Evolutionary conservation across 2,329 filamentous ascomycete genomes (phyloP).

Genomic region (Rhexocercosporidium sp.): DNA sequence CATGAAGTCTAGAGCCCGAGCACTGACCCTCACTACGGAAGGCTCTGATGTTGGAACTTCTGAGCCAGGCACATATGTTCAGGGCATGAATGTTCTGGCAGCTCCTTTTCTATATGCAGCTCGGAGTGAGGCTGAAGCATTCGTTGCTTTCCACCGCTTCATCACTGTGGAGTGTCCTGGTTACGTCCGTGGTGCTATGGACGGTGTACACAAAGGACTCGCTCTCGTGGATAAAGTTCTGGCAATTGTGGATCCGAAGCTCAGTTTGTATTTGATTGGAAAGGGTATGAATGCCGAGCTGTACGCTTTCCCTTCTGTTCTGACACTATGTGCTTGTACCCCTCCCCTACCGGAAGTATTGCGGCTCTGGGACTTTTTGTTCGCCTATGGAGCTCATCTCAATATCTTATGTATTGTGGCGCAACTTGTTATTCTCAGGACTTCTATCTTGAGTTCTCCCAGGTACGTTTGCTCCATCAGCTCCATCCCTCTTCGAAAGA

Average conservation of each 20-base stretch:
- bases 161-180: conserved; percentile 88
- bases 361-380: conserved; percentile 94
- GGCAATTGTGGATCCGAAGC: conserved; percentile 86
- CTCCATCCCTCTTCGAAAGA: not conserved
- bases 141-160: conserved; percentile 86
- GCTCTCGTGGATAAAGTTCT: conserved; percentile 91
- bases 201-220: conserved; percentile 91
- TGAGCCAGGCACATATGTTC: conserved; percentile 88
- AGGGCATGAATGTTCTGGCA: conserved; percentile 98
- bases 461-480: conserved; percentile 61
- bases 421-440: conserved; percentile 86
- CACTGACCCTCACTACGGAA: conserved; percentile 66
- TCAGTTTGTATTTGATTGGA: conserved; percentile 81
- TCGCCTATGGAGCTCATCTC: conserved; percentile 92
- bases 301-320: conserved; percentile 93
- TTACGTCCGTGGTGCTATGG: conserved; percentile 95
- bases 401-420: conserved; percentile 97
- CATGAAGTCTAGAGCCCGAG: conserved; percentile 54
- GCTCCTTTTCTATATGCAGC: conserved; percentile 96
- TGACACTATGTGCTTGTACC: conserved; percentile 95
- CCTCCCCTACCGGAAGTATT: conserved; percentile 93
- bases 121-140: conserved; percentile 92
- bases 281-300: conserved; percentile 92
- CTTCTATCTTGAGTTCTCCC: conserved; percentile 80
- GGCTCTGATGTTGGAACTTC: conserved; percentile 63